These are phyloP conservation scores for Colletotrichum agaves DNA, from an alignment of 2,329 filamentous ascomycete genomes.

Conservation along the genomic window DNA sequence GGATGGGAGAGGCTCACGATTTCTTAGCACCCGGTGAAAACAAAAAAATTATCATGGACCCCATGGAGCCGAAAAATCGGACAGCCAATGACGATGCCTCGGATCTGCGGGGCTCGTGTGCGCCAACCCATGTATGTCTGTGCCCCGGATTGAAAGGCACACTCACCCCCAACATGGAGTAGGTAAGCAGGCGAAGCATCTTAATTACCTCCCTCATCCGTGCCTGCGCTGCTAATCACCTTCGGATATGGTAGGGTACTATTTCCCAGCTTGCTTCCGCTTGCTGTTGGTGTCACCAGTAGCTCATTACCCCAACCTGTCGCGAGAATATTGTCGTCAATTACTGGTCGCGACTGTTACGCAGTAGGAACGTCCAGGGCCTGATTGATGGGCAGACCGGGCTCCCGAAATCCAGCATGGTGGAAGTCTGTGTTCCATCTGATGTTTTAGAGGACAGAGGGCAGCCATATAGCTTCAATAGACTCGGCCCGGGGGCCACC, in stretches of 20 bases:
- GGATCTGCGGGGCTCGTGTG: not conserved
- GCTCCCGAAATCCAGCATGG: not conserved
- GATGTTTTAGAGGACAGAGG: not conserved
- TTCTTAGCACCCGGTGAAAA: conserved; percentile 18
- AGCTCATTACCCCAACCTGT: conserved; percentile 12
- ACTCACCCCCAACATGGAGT: not conserved
- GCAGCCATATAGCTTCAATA: not conserved
- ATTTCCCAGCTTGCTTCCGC: not conserved
- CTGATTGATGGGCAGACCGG: conserved; percentile 14
- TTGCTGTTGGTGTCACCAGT: conserved; percentile 1
- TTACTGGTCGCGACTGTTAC: conserved; percentile 4
- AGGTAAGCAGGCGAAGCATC: not conserved
- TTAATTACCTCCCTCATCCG: not conserved
- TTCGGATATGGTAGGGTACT: not conserved
- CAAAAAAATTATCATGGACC: conserved; percentile 38
- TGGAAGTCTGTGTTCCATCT: not conserved
- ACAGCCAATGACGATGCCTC: conserved; percentile 15
- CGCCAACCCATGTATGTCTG: not conserved
- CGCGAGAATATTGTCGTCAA: not conserved
- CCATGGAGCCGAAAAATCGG: conserved; percentile 24
- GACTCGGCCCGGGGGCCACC: conserved; percentile 1
- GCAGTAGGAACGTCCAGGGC: not conserved
- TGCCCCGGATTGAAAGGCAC: not conserved
- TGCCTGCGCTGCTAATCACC: not conserved
- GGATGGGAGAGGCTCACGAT: conserved; percentile 14